These are phyloP conservation scores for Spathaspora hagerdaliae DNA, from an alignment of 805 yeast genomes.

Conservation along the genomic window DNA sequence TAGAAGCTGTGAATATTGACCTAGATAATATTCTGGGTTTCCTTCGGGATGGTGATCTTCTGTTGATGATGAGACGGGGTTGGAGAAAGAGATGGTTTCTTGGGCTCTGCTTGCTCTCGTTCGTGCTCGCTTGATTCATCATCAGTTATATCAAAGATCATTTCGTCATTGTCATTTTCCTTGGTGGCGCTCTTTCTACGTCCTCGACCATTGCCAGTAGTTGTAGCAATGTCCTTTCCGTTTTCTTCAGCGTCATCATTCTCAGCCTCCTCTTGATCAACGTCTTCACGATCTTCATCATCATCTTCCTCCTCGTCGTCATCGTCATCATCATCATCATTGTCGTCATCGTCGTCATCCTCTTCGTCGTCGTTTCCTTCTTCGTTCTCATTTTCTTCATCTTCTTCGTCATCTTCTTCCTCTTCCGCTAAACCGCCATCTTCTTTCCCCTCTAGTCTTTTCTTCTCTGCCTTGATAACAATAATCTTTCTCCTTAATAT, in stretches of 20 bases:
- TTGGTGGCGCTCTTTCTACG: neutral
- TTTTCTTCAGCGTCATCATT: neutral
- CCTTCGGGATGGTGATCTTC: conserved; percentile 11
- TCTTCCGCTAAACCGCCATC: conserved; percentile 32
- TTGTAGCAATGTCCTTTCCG: no score
- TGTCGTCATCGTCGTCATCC: conserved; percentile 29
- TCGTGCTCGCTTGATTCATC: conserved; percentile 7
- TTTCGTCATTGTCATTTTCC: conserved; percentile 10
- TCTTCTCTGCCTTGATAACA: conserved; percentile 23
- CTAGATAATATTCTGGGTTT: conserved; percentile 15
- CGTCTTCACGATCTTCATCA: conserved; percentile 12
- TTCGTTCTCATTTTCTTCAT: conserved; percentile 35
- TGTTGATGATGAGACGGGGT: conserved; percentile 8
- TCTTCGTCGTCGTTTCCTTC: conserved; percentile 37
- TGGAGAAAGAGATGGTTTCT: conserved; percentile 1
- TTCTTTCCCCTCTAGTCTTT: conserved; percentile 21
- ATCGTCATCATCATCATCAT: conserved; percentile 31
- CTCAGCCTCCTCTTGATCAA: conserved; percentile 3
- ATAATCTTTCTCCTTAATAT: conserved; percentile 33
- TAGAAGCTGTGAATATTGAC: no score
- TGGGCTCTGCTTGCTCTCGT: neutral
- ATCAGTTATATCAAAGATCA: conserved; percentile 19
- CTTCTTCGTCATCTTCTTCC: conserved; percentile 35
- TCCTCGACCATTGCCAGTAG: no score
- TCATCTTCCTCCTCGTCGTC: conserved; percentile 29